A percentile compares a stretch with the other conserved stretches of the same genome.
Evolutionary conservation across 176 grass and related monocot genomes (phyloP).

Genomic region (Aegilops umbellulata): DNA sequence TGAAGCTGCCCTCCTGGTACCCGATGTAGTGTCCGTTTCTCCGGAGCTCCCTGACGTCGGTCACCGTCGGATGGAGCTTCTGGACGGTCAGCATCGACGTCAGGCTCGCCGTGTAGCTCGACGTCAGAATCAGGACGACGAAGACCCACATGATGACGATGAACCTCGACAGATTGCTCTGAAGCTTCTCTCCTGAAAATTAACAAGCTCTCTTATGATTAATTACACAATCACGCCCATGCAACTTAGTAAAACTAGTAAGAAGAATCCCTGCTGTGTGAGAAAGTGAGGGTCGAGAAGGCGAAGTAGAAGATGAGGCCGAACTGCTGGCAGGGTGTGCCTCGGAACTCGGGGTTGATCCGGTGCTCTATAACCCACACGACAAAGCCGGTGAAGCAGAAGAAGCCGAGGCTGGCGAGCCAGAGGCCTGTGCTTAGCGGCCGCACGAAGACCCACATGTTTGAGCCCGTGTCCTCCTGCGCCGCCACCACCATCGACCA

Average conservation of each 20-base stretch:
- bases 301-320: conserved; percentile 19
- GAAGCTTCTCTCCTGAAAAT: conserved; percentile 66
- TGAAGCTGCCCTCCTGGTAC: conserved; percentile 62
- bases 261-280: neutral
- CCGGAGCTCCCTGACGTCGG: conserved; percentile 49
- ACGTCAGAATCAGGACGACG: conserved; percentile 73
- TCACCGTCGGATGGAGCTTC: conserved; percentile 61
- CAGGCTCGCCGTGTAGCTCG: conserved; percentile 90
- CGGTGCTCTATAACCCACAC: neutral
- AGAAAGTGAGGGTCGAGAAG: conserved; percentile 82
- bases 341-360: neutral
- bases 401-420: neutral
- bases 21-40: conserved; percentile 38
- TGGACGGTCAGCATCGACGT: conserved; percentile 87
- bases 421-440: neutral
- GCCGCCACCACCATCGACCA: neutral
- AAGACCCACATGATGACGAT: conserved; percentile 69
- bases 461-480: neutral
- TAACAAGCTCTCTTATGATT: too few relatives aligned
- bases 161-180: conserved; percentile 73
- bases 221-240: too few relatives aligned
- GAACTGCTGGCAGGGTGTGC: neutral
- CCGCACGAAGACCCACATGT: neutral
- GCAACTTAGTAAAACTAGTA: too few relatives aligned
- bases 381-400: neutral